Evolutionary conservation across 225 moss, liverwort and hornwort species (phyloP).

Genomic region (Sphagnum tenellum): DNA sequence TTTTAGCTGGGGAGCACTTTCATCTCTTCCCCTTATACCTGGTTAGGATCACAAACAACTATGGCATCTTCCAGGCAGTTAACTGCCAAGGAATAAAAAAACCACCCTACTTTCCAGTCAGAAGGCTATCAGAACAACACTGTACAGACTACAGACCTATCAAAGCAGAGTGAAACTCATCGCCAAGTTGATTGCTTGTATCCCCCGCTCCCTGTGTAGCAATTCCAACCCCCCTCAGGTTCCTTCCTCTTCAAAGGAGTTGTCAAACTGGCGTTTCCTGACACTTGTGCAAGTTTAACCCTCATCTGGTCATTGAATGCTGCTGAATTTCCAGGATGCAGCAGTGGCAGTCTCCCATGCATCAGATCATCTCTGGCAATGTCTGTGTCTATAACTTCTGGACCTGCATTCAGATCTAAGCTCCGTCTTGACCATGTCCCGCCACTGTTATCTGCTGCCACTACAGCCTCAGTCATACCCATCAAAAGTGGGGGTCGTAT

Average conservation of each 20-base stretch:
- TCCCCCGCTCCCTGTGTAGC: slow-evolving; percentile 41
- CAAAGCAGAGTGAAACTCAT: slow-evolving; percentile 10
- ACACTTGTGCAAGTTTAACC: slow-evolving; percentile 16
- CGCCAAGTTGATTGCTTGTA: slow-evolving; percentile 83
- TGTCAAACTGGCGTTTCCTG: slow-evolving; percentile 22
- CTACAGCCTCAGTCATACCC: slow-evolving; percentile 47
- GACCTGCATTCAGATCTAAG: slow-evolving; percentile 91
- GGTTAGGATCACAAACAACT: no score
- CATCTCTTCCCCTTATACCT: no score
- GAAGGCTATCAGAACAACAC: no score
- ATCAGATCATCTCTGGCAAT: slow-evolving; percentile 58
- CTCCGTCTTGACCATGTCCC: slow-evolving; percentile 50
- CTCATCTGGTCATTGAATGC: slow-evolving; percentile 48
- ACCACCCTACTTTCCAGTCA: no score
- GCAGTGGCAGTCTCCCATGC: slow-evolving; percentile 53
- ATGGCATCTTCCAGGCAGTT: no score
- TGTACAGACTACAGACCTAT: no score
- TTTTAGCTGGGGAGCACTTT: no score
- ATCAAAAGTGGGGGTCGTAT: slow-evolving; percentile 28
- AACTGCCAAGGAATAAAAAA: no score
- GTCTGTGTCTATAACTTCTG: slow-evolving; percentile 71
- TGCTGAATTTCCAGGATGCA: slow-evolving; percentile 30
- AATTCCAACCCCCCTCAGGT: slow-evolving; percentile 85
- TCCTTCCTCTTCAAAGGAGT: slow-evolving; percentile 80
- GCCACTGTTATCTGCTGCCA: slow-evolving; percentile 30